Evolutionary conservation across 2,329 filamentous ascomycete species (phyloP).

Genomic region (Aspergillus arachidicola): DNA sequence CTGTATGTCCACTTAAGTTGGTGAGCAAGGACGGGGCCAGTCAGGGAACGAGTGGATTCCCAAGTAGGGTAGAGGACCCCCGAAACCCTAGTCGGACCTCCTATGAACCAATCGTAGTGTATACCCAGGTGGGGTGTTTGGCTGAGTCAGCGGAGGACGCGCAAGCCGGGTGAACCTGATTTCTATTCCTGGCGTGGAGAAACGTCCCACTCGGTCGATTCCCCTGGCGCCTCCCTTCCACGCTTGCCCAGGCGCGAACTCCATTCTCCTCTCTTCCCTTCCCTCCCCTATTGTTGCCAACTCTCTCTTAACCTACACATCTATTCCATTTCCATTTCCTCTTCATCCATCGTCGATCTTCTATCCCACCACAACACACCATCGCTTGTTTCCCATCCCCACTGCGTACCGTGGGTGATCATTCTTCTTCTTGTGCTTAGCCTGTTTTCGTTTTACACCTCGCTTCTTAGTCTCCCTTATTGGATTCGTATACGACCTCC

Average conservation of each 20-base stretch:
- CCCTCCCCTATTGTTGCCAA: conserved; percentile 7
- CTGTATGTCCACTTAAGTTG: conserved; percentile 3
- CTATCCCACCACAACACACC: neutral
- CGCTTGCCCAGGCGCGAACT: conserved; percentile 5
- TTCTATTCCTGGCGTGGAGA: conserved; percentile 27
- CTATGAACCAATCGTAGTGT: neutral
- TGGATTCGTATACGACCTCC: neutral
- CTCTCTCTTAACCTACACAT: conserved; percentile 12
- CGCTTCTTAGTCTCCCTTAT: neutral
- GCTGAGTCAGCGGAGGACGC: conserved; percentile 38
- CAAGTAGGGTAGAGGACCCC: conserved; percentile 3
- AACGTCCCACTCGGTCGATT: conserved; percentile 18
- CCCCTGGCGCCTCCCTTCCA: conserved; percentile 11
- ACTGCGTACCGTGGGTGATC: conserved; percentile 4
- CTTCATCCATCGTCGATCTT: conserved; percentile 6
- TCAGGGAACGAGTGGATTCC: conserved; percentile 11
- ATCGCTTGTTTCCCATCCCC: conserved; percentile 7
- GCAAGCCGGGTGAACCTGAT: conserved; percentile 32
- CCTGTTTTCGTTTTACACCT: conserved; percentile 1
- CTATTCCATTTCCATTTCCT: conserved; percentile 6
- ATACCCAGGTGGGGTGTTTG: neutral
- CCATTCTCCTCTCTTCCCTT: conserved; percentile 4
- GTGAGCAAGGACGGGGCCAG: neutral
- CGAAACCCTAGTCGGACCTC: conserved; percentile 6
- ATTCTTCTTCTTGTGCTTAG: conserved; percentile 3